phyloP scores from a whole-genome alignment of 169 alveolate genomes.

The Babesia caballi region DNA sequence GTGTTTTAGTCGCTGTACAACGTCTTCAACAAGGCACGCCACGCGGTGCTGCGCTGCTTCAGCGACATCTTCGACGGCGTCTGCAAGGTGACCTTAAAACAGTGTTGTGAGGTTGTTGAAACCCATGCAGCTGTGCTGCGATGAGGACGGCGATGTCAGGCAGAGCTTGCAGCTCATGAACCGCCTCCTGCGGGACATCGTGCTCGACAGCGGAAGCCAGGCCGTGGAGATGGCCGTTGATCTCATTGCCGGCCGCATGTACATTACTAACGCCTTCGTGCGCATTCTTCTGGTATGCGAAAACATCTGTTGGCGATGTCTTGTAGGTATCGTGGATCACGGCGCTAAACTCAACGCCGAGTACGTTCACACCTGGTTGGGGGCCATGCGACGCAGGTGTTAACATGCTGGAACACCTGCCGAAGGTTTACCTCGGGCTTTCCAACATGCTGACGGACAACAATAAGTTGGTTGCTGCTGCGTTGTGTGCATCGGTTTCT shows the following conservation, averaged over 20 bases:
- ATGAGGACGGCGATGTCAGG: slow-evolving; percentile 73
- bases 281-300: slow-evolving; percentile 49
- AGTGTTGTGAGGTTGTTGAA: background rate
- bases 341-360: slow-evolving; percentile 46
- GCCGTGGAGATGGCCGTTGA: slow-evolving; percentile 42
- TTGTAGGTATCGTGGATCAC: slow-evolving; percentile 61
- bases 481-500: background rate
- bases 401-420: slow-evolving; percentile 49
- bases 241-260: slow-evolving; percentile 44
- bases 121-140: slow-evolving; percentile 62
- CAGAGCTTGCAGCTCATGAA: slow-evolving; percentile 67
- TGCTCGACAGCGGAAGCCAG: slow-evolving; percentile 54
- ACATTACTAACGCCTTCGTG: slow-evolving; percentile 49
- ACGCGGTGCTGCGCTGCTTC: slow-evolving; percentile 34
- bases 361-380: background rate
- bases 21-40: slow-evolving; percentile 60
- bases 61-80: slow-evolving; percentile 72
- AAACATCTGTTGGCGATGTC: background rate
- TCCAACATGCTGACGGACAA: slow-evolving; percentile 53
- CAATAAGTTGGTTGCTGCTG: slow-evolving; percentile 30
- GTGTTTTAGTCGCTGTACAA: slow-evolving; percentile 60
- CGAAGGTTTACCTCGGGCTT: slow-evolving; percentile 48
- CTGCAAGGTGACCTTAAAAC: slow-evolving; percentile 46
- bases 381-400: slow-evolving; percentile 1
- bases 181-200: slow-evolving; percentile 67